Evolutionary conservation across 1,139 yeast species (phyloP), one percentile per base, ranked within the genome.

Genomic region (Casaregolazyma lundiana): DNA sequence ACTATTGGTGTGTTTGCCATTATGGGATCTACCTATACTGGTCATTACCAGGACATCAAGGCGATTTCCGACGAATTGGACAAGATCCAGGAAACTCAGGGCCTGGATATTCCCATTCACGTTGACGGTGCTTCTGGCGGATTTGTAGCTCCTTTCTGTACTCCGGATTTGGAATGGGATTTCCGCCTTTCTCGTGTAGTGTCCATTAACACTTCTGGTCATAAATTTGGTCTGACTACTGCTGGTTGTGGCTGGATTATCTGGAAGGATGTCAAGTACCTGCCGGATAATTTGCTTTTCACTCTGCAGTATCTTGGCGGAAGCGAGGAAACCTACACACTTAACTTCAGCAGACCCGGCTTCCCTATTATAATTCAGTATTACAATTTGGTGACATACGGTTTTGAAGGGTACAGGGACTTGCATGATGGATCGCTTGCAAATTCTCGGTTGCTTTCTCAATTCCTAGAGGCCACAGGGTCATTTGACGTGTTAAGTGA

Each of bases 121-220:
- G 94, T 89, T 35, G 97, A 89, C 65, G 97, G 94, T 54, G 97
- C 97, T 1, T 79, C 89, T 38, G 97, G 97, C 48, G 97, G 84
- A 1, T 80, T 89, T 62, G 78, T 87, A 34, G 95, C 95, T 1
- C 96, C 97, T 16, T 85, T 89, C 61, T 67, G 80, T 22, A 83
- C 75, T 63, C 95, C 95, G 5, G 76, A 80, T 24, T 71, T 82
- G 55, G 74, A 73, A 53, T 89, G 96, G 96, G 96, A 88, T 65
- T 89, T 89, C 68, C 69, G 80, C 47, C 64, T 84, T 44, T 78
- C 78, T 29, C 76, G 96, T 52, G 97, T 89, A 43, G 80, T 77
- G 54, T 81, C 90, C 26, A 88, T 89, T 67, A 89, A 87, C 69
- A 80, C 95, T n/a, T 84, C 95, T 1, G 96, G 97, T 50, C 97